These are phyloP conservation scores for Globisporangium abappressorium DNA, from an alignment of 352 stramenopile species.

Conservation along the genomic window DNA sequence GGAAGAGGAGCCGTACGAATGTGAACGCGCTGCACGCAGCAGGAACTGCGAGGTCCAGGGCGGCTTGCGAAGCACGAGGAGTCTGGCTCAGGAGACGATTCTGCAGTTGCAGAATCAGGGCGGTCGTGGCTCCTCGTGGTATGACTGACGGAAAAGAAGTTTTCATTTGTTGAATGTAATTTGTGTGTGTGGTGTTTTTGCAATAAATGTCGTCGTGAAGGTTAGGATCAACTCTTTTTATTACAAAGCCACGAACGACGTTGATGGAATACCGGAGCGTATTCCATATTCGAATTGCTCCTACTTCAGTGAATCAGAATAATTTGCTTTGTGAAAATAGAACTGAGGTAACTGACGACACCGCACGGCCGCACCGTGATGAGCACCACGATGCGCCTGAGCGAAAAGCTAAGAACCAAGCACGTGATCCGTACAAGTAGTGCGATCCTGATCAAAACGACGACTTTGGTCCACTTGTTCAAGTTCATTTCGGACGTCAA, in stretches of 20 bases:
- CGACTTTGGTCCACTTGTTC: too few species aligned
- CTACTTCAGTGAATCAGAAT: too few species aligned
- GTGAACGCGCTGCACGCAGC: neutral
- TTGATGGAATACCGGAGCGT: too few species aligned
- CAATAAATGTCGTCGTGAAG: neutral
- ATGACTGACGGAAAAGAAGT: neutral
- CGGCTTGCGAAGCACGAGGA: neutral
- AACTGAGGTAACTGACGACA: neutral
- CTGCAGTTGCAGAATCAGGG: conserved; percentile 8
- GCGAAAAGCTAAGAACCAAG: too few species aligned
- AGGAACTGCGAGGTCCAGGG: neutral
- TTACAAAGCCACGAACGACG: too few species aligned
- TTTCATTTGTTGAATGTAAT: neutral
- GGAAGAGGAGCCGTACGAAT: neutral
- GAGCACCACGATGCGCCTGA: too few species aligned
- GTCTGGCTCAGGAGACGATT: neutral
- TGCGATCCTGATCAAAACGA: too few species aligned
- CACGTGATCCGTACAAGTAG: too few species aligned
- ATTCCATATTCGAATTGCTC: too few species aligned
- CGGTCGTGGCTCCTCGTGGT: neutral
- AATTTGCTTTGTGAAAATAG: neutral
- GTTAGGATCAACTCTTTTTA: neutral
- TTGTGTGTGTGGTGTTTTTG: neutral
- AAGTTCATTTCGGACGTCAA: too few species aligned
- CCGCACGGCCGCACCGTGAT: too few species aligned